Conservation (phyloP, 2,329 filamentous ascomycete genomes). For the Sporothrix pallida region DNA sequence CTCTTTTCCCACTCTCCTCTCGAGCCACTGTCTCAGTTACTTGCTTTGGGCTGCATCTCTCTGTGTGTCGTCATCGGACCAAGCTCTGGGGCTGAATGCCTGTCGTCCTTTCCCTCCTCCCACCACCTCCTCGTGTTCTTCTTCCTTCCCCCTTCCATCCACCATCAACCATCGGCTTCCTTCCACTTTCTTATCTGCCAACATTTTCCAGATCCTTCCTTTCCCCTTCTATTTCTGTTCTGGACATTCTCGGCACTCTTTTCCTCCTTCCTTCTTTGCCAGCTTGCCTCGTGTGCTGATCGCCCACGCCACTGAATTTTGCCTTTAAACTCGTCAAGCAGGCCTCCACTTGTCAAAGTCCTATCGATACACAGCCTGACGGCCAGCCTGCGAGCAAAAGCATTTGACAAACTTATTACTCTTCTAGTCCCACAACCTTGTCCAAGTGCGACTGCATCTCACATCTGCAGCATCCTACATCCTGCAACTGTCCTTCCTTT, state of each 20-base stretch:
- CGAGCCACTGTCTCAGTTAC: constrained; percentile 9
- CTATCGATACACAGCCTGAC: not conserved
- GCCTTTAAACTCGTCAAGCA: not conserved
- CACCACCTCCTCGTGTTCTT: not conserved
- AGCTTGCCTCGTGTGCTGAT: constrained; percentile 1
- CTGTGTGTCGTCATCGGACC: constrained; percentile 33
- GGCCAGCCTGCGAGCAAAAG: not conserved
- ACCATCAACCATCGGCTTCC: not conserved
- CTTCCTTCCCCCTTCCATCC: not conserved
- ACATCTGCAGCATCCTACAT: too few species aligned
- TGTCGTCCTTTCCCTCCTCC: not conserved
- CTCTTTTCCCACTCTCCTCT: constrained; percentile 14
- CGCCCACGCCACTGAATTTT: not conserved
- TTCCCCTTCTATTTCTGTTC: not conserved
- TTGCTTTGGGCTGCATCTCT: constrained; percentile 24
- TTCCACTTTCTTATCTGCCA: not conserved
- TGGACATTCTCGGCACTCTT: not conserved
- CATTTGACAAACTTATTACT: not conserved
- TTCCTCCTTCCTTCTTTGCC: not conserved
- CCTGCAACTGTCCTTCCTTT: not conserved
- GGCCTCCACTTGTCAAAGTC: not conserved
- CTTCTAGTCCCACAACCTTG: not conserved
- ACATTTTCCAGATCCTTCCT: not conserved
- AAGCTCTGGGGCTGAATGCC: not conserved
- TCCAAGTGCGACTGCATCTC: not conserved